phyloP scores from a whole-genome alignment of 208 protist genomes.

The Endotrypanum monterogeii region DNA sequence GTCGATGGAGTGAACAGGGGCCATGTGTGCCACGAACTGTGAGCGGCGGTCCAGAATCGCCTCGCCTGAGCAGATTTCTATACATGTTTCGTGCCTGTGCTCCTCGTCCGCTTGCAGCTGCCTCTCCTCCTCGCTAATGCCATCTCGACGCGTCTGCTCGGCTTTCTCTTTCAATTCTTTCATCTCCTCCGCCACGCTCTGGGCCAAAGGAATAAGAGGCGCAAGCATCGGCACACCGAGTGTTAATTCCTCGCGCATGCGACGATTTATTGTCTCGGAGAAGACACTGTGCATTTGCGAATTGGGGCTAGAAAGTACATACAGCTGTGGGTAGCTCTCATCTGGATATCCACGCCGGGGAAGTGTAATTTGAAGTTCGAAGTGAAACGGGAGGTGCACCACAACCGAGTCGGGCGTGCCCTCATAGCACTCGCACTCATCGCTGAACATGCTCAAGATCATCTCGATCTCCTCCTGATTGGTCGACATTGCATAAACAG shows the following conservation, averaged over 20 bases:
- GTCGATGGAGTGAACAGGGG: constrained; percentile 49
- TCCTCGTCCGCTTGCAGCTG: constrained; percentile 21
- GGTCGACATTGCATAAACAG: background rate
- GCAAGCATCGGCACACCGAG: constrained; percentile 68
- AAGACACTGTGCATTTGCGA: constrained; percentile 48
- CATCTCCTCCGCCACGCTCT: constrained; percentile 58
- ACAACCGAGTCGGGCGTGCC: constrained; percentile 34
- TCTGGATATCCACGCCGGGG: constrained; percentile 69
- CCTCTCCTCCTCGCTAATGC: constrained; percentile 28
- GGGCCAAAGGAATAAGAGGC: constrained; percentile 59
- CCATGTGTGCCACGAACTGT: constrained; percentile 89
- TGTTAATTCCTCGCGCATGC: constrained; percentile 55
- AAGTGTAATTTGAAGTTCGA: constrained; percentile 69
- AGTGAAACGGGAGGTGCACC: constrained; percentile 61
- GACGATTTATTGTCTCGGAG: constrained; percentile 33
- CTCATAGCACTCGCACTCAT: constrained; percentile 51
- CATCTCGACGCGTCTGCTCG: constrained; percentile 19
- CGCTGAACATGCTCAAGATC: constrained; percentile 67
- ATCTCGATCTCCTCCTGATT: constrained; percentile 74
- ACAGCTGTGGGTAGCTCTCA: constrained; percentile 55
- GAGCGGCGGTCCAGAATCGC: constrained; percentile 82
- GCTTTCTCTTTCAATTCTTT: constrained; percentile 33
- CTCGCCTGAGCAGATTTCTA: constrained; percentile 56
- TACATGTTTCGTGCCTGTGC: constrained; percentile 24
- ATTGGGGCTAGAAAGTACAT: constrained; percentile 60